These are phyloP conservation scores for Colletotrichum karsti DNA, from an alignment of 2,329 filamentous ascomycete genomes.

Conservation along the genomic window DNA sequence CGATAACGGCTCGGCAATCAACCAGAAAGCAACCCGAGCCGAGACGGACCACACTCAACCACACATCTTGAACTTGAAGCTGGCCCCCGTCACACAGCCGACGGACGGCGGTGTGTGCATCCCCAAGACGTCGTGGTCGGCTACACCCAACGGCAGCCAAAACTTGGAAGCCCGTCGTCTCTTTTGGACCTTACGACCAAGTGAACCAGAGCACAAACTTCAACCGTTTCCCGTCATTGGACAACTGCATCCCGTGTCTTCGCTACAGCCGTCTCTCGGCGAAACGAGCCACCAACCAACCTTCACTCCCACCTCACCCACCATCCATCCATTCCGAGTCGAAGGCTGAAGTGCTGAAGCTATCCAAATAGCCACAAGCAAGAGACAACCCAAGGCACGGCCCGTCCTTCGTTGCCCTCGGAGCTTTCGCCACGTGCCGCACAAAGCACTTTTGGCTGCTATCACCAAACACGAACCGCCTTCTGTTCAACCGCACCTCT, in stretches of 20 bases:
- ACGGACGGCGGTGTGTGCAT: conserved; percentile 13
- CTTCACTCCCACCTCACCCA: too few relatives aligned
- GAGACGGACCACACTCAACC: conserved; percentile 1
- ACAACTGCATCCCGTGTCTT: conserved; percentile 20
- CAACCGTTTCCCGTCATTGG: conserved; percentile 5
- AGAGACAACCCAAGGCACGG: conserved; percentile 4
- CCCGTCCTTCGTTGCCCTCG: conserved; percentile 15
- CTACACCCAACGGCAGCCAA: background rate
- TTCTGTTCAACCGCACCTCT: background rate
- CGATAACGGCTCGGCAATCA: background rate
- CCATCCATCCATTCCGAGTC: background rate
- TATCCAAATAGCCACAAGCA: background rate
- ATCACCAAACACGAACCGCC: background rate
- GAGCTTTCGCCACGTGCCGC: conserved; percentile 13
- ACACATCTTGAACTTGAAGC: too few relatives aligned
- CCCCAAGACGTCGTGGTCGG: conserved; percentile 2
- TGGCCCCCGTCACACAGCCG: conserved; percentile 1
- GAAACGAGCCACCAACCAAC: background rate
- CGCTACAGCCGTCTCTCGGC: conserved; percentile 2
- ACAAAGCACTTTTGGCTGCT: background rate
- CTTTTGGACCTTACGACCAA: background rate
- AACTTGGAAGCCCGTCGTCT: background rate
- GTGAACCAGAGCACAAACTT: background rate
- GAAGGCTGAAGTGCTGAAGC: background rate
- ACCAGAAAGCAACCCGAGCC: background rate